Percentiles rank a stretch among this genome's conserved stretches.
Conservation (phyloP, 108 stramenopile genomes). For the Skeletonema potamos region DNA sequence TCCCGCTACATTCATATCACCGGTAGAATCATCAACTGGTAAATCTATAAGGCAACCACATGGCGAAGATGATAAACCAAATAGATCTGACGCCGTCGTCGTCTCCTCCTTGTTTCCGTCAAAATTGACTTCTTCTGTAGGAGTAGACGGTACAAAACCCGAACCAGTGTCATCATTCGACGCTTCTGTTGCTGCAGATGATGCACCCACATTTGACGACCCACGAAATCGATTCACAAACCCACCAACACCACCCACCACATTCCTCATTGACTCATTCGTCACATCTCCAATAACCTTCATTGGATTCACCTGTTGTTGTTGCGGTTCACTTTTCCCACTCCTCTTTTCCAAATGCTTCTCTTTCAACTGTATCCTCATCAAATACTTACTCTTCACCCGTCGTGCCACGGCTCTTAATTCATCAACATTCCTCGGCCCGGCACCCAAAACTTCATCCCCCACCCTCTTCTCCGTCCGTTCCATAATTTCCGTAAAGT, state of each 20-base stretch:
- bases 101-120: neutral
- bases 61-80: neutral
- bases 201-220: slow-evolving; percentile 3
- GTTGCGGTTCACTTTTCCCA: neutral
- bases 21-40: neutral
- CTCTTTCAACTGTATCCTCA: slow-evolving; percentile 44
- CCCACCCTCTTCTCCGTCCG: slow-evolving; percentile 75
- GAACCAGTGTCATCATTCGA: neutral
- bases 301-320: neutral
- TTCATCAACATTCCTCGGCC: slow-evolving; percentile 79
- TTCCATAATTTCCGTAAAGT: slow-evolving; percentile 82
- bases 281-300: neutral
- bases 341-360: slow-evolving; percentile 41
- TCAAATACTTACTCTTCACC: slow-evolving; percentile 59
- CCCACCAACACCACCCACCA: slow-evolving; percentile 24
- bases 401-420: slow-evolving; percentile 60
- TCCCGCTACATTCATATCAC: neutral
- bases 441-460: slow-evolving; percentile 78
- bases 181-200: neutral
- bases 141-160: neutral
- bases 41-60: neutral
- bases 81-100: neutral
- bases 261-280: slow-evolving; percentile 38
- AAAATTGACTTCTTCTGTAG: neutral
- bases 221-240: slow-evolving; percentile 19